Evolutionary conservation across 1,284 basidiomycete species (phyloP).

Genomic region (Spongispora temasekensis): DNA sequence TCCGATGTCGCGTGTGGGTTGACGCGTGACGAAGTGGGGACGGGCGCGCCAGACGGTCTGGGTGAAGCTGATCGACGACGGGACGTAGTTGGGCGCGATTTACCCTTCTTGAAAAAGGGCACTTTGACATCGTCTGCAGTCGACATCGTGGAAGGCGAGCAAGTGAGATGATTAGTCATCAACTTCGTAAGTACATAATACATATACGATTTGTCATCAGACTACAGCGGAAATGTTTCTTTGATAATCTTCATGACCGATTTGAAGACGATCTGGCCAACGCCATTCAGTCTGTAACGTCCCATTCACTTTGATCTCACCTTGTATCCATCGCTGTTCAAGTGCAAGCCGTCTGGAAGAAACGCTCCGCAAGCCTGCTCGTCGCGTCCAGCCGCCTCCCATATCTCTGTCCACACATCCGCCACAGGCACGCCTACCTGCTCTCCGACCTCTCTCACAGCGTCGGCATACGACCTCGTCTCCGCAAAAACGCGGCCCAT

Average conservation of each 20-base stretch:
- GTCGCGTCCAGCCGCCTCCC: conserved; percentile 62
- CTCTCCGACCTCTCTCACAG: conserved; percentile 60
- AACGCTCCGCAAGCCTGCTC: conserved; percentile 52
- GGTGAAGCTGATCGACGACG: conserved; percentile 64
- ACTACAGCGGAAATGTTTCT: conserved; percentile 66
- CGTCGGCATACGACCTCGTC: conserved; percentile 70
- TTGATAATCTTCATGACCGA: conserved; percentile 59
- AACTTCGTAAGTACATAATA: no score
- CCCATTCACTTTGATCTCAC: conserved; percentile 37
- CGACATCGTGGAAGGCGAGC: conserved; percentile 45
- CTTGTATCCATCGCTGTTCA: conserved; percentile 70
- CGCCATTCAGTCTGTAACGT: conserved; percentile 10
- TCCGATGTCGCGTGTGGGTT: conserved; percentile 45
- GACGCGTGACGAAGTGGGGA: conserved; percentile 33
- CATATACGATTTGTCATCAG: conserved; percentile 57
- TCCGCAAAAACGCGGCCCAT: conserved; percentile 61
- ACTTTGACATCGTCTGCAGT: conserved; percentile 52
- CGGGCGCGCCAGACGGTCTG: conserved; percentile 18
- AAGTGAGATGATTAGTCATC: no score
- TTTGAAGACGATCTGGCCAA: conserved; percentile 66
- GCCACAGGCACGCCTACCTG: conserved; percentile 59
- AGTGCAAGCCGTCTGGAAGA: conserved; percentile 75
- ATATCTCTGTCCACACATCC: conserved; percentile 71
- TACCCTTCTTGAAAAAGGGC: conserved; percentile 87
- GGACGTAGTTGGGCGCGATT: conserved; percentile 67